These are phyloP conservation scores for Vaccinium corymbosum DNA, from an alignment of 148 eudicot genomes.

Conservation along the genomic window DNA sequence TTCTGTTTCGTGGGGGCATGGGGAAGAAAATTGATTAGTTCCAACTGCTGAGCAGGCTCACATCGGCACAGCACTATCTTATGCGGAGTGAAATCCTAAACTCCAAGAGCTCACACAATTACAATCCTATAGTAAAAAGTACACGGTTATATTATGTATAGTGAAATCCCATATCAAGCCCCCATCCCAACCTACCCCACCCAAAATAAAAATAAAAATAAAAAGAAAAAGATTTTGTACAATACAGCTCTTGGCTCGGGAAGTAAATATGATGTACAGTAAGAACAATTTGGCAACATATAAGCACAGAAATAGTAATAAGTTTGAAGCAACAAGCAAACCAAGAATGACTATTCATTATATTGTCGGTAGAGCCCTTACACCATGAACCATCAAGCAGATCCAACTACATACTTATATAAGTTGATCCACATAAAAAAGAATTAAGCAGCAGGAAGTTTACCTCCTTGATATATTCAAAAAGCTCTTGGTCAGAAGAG, in stretches of 20 bases:
- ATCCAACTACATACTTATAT: background rate
- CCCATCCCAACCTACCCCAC: background rate
- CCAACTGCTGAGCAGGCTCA: background rate
- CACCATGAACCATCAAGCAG: background rate
- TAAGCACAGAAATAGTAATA: background rate
- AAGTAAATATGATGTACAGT: too few species aligned
- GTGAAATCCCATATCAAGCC: background rate
- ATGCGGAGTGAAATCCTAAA: background rate
- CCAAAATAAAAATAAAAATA: background rate
- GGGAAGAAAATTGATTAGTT: background rate
- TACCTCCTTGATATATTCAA: conserved; percentile 78
- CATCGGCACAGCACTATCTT: background rate
- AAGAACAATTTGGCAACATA: background rate
- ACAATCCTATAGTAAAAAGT: background rate
- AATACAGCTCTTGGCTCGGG: background rate
- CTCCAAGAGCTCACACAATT: background rate
- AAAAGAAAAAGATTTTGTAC: background rate
- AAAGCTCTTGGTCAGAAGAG: conserved; percentile 68
- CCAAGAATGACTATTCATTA: background rate
- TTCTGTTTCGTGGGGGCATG: background rate
- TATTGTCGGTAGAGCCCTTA: background rate
- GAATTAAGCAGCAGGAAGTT: conserved; percentile 1
- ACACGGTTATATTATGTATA: background rate
- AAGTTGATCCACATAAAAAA: background rate
- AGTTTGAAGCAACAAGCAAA: background rate